A percentile compares a stretch with the other conserved stretches of the same genome.
phyloP scores from a whole-genome alignment of 495 filamentous ascomycete genomes.

The Bryoglossum gracile region DNA sequence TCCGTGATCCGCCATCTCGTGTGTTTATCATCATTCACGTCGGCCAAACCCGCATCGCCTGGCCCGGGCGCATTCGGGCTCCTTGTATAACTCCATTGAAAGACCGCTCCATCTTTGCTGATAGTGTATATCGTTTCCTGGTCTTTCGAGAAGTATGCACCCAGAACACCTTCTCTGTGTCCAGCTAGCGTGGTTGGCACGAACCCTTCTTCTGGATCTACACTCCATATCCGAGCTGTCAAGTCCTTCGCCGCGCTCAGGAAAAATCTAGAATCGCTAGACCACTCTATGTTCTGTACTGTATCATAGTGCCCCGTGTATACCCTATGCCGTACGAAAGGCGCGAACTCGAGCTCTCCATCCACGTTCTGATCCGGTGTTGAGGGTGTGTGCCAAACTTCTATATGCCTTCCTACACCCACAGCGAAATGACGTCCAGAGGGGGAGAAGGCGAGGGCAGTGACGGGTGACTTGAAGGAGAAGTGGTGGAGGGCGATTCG shows the following conservation, averaged over 20 bases:
- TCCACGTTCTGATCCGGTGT: slow-evolving; percentile 67
- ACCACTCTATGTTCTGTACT: slow-evolving; percentile 85
- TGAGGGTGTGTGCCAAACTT: slow-evolving; percentile 93
- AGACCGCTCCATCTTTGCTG: slow-evolving; percentile 50
- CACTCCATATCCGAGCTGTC: slow-evolving; percentile 89
- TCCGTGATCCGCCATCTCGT: slow-evolving; percentile 78
- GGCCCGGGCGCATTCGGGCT: slow-evolving; percentile 42
- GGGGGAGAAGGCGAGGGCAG: slow-evolving; percentile 84
- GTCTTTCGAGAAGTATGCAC: slow-evolving; percentile 86
- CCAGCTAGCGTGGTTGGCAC: slow-evolving; percentile 82
- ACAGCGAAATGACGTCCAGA: slow-evolving; percentile 87
- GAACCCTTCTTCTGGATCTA: slow-evolving; percentile 80
- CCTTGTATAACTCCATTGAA: slow-evolving; percentile 59
- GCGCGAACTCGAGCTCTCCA: slow-evolving; percentile 89
- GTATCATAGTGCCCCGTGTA: slow-evolving; percentile 84
- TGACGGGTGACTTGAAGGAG: slow-evolving; percentile 76
- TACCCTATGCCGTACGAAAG: slow-evolving; percentile 80
- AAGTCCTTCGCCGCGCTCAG: slow-evolving; percentile 85
- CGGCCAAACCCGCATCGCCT: slow-evolving; percentile 50
- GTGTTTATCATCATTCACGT: slow-evolving; percentile 49
- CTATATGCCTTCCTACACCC: slow-evolving; percentile 72
- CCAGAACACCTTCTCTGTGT: slow-evolving; percentile 78
- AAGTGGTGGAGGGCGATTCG: slow-evolving; percentile 86
- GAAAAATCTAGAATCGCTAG: slow-evolving; percentile 89
- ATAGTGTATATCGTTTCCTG: slow-evolving; percentile 64